Base-by-base conservation (phyloP, 2,329 filamentous ascomycete genomes). In the Cercospora sesami region DNA sequence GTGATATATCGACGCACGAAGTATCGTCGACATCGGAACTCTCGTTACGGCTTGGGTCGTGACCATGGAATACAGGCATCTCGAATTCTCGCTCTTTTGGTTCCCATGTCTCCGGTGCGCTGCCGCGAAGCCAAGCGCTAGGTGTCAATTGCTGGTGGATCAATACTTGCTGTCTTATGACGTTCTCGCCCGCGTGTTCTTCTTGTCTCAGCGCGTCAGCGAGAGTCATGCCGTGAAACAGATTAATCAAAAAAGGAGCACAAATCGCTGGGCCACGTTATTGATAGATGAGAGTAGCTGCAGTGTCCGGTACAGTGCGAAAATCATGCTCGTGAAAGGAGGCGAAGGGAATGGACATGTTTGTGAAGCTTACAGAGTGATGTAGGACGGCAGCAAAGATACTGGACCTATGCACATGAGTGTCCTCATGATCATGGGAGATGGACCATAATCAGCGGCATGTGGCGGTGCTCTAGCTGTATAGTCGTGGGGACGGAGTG, bases 221-320 rank as follows among this genome's bases (percentile, higher is more conserved):
- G 36, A 42, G 23, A 33, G 18, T 36, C 51, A 64, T 64, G 62
- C 33, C 26, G 62, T 64, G 62, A 18, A 64, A 64, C 62, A 64
- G 21, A 21, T 33, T 30, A 28, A 64, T 58, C 51, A 64, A 42
- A 39, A 23, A 10, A 12, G 31, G 62, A 64, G 62, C 31, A 64
- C 62, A 59, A 57, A 59, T 58, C 62, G 62, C 18, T 31, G 31
- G 26, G 36, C 14, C 51, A 64, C 62, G 51, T 64, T 28, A 26
- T 45, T 31, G 26, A 64, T 26, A 31, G 26, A 42, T 45, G 51
- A 64, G 9, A 59, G 28, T 26, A 59, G 62, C 33, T 64, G 62
- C 53, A 31, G 51, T 58, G 26, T 36, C 23, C 21, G 39, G 53
- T 31, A 53, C n/a, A 64, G 26, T 30, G 48, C 51, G 51, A 59